A percentile compares a stretch with the other conserved stretches of the same genome.
Evolutionary conservation across 2,329 filamentous ascomycete genomes (phyloP).

Genomic region (Teratosphaeriaceae sp.): DNA sequence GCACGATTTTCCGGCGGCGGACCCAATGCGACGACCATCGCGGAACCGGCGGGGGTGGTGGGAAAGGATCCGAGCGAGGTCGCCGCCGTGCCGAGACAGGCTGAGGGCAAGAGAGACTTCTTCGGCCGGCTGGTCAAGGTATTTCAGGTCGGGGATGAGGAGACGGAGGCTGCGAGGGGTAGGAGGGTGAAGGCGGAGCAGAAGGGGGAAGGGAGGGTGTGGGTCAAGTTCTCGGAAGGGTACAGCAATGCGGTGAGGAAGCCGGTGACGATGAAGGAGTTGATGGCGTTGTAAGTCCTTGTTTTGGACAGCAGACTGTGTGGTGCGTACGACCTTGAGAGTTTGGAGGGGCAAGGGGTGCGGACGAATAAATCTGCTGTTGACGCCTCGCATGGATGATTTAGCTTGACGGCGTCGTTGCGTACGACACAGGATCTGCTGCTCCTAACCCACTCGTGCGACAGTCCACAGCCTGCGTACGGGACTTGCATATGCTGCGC

Average conservation of each 20-base stretch:
- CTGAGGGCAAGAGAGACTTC: slow-evolving; percentile 55
- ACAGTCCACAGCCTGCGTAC: too few relatives aligned
- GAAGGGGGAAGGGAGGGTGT: slow-evolving; percentile 56
- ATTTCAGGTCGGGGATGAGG: slow-evolving; percentile 34
- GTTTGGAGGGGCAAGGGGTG: too few relatives aligned
- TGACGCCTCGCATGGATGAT: too few relatives aligned
- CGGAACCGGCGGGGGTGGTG: neutral
- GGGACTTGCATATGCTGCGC: too few relatives aligned
- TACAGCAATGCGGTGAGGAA: slow-evolving; percentile 90
- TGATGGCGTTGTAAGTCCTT: slow-evolving; percentile 50
- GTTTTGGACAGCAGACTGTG: neutral
- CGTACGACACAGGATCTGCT: too few relatives aligned
- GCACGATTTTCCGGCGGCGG: slow-evolving; percentile 54
- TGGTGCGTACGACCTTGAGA: too few relatives aligned
- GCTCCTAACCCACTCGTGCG: too few relatives aligned
- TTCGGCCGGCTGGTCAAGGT: slow-evolving; percentile 66
- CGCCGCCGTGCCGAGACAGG: slow-evolving; percentile 12
- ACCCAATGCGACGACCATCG: neutral
- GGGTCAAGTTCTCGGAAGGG: slow-evolving; percentile 86
- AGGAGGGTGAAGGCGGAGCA: slow-evolving; percentile 31
- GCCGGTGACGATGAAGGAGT: slow-evolving; percentile 72
- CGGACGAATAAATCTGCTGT: too few relatives aligned
- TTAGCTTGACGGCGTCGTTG: too few relatives aligned
- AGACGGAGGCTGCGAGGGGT: slow-evolving; percentile 28
- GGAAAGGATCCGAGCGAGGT: slow-evolving; percentile 10